Evolutionary conservation across 2,329 filamentous ascomycete species (phyloP).

Genomic region (Dactylellina sp.): DNA sequence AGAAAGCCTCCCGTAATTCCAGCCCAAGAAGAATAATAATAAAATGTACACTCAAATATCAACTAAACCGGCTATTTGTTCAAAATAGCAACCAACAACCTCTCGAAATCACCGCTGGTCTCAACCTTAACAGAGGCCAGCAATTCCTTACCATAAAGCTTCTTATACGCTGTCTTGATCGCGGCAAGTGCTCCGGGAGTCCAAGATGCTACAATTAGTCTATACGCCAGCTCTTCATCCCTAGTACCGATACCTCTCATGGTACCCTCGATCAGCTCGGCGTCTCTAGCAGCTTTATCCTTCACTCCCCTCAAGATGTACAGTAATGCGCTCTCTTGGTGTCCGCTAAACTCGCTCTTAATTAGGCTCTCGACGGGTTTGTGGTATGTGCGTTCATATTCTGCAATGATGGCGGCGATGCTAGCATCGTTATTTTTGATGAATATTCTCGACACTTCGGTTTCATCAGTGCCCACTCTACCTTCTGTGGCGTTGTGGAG

Average conservation of each 20-base stretch:
- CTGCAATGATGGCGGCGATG: slow-evolving; percentile 81
- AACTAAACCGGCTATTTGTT: slow-evolving; percentile 23
- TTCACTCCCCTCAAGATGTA: slow-evolving; percentile 80
- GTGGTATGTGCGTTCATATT: slow-evolving; percentile 80
- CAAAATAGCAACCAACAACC: slow-evolving; percentile 75
- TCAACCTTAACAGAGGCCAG: slow-evolving; percentile 79
- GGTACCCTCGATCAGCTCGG: slow-evolving; percentile 80
- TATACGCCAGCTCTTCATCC: slow-evolving; percentile 79
- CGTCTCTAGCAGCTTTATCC: slow-evolving; percentile 72
- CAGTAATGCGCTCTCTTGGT: slow-evolving; percentile 87
- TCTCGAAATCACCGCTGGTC: slow-evolving; percentile 85
- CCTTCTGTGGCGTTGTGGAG: slow-evolving; percentile 82
- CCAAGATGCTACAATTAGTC: slow-evolving; percentile 86
- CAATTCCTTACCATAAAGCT: slow-evolving; percentile 76
- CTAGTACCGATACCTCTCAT: slow-evolving; percentile 92
- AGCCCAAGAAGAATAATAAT: background rate
- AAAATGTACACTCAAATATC: no score
- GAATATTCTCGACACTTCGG: slow-evolving; percentile 82
- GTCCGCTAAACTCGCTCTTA: slow-evolving; percentile 85
- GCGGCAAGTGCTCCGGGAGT: slow-evolving; percentile 78
- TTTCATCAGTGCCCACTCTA: slow-evolving; percentile 71
- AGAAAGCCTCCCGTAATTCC: background rate
- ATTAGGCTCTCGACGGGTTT: slow-evolving; percentile 78
- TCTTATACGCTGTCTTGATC: slow-evolving; percentile 81
- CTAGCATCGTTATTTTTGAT: slow-evolving; percentile 82